Evolutionary conservation across 768 basidiomycete genomes (phyloP).

Genomic region (Hirschioporus abietinus): DNA sequence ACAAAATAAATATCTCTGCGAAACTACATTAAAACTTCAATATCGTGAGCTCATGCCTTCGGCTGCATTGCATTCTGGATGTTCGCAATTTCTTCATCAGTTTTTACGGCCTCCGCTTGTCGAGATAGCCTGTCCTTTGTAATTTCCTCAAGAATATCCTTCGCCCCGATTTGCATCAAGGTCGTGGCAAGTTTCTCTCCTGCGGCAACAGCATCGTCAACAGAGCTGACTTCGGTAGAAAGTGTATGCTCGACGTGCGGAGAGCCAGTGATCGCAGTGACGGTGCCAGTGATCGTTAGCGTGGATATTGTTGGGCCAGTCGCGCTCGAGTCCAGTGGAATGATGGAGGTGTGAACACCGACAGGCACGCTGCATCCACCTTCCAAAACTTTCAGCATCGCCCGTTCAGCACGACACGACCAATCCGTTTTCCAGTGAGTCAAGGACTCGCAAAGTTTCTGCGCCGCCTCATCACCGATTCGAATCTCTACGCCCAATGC

Average conservation of each 20-base stretch:
- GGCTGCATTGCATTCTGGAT: slow-evolving; percentile 13
- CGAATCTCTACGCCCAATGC: slow-evolving; percentile 87
- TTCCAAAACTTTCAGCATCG: slow-evolving; percentile 82
- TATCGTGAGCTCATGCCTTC: background rate
- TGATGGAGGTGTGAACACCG: slow-evolving; percentile 53
- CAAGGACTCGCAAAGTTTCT: slow-evolving; percentile 57
- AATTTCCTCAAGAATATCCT: slow-evolving; percentile 78
- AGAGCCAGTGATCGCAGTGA: slow-evolving; percentile 76
- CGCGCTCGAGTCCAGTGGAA: slow-evolving; percentile 21
- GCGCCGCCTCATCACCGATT: slow-evolving; percentile 51
- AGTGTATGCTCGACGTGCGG: slow-evolving; percentile 66
- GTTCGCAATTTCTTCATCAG: slow-evolving; percentile 22
- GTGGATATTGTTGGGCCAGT: slow-evolving; percentile 8
- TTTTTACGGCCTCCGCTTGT: slow-evolving; percentile 33
- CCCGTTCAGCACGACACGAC: slow-evolving; percentile 79
- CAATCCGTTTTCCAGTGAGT: slow-evolving; percentile 77
- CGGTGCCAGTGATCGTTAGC: slow-evolving; percentile 71
- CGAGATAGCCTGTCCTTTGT: slow-evolving; percentile 55
- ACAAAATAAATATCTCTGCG: background rate
- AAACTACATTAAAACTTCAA: background rate
- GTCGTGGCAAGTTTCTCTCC: slow-evolving; percentile 62
- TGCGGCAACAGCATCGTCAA: slow-evolving; percentile 59
- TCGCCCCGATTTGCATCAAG: slow-evolving; percentile 68
- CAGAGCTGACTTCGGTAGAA: slow-evolving; percentile 42
- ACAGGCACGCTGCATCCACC: slow-evolving; percentile 98